A percentile compares a stretch with the other conserved stretches of the same genome.
Evolutionary conservation across 805 yeast genomes (phyloP).

Genomic region (Lipomyces orientalis): DNA sequence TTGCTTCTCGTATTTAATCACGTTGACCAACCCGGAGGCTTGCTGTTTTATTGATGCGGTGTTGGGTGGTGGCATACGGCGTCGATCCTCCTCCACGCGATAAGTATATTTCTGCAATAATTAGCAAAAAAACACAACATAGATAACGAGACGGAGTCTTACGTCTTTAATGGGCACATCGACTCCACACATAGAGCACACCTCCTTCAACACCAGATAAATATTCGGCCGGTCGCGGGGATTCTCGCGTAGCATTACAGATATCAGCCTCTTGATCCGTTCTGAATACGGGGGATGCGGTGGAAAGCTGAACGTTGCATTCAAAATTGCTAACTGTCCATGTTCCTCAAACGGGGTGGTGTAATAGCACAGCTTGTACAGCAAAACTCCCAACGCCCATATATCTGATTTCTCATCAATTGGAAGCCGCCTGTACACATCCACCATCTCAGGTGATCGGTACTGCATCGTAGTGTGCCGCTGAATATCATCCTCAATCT

Average conservation of each 20-base stretch:
- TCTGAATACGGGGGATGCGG: conserved; percentile 69
- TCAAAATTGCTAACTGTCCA: conserved; percentile 84
- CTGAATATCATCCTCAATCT: conserved; percentile 81
- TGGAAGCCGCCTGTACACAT: conserved; percentile 78
- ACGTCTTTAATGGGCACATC: conserved; percentile 53
- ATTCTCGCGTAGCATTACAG: conserved; percentile 80
- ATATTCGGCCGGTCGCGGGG: conserved; percentile 85
- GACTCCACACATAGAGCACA: conserved; percentile 65
- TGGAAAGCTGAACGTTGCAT: conserved; percentile 82
- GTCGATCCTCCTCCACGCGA: conserved; percentile 4
- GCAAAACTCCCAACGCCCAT: conserved; percentile 94
- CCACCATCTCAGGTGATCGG: conserved; percentile 95
- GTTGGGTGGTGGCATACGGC: conserved; percentile 31
- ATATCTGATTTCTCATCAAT: conserved; percentile 92
- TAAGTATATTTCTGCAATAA: conserved; percentile 14
- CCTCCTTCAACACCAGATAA: conserved; percentile 71
- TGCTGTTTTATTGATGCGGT: conserved; percentile 2
- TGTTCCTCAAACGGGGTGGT: conserved; percentile 91
- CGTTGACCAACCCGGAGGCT: not conserved
- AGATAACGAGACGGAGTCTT: conserved; percentile 3
- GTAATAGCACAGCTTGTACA: conserved; percentile 88
- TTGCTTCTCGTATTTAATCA: conserved; percentile 22
- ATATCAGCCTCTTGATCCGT: conserved; percentile 73
- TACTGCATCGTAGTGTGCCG: conserved; percentile 96
- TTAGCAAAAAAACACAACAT: not conserved